These are phyloP conservation scores for Spathaspora sp. DNA, from an alignment of 1,139 yeast genomes.

Conservation along the genomic window DNA sequence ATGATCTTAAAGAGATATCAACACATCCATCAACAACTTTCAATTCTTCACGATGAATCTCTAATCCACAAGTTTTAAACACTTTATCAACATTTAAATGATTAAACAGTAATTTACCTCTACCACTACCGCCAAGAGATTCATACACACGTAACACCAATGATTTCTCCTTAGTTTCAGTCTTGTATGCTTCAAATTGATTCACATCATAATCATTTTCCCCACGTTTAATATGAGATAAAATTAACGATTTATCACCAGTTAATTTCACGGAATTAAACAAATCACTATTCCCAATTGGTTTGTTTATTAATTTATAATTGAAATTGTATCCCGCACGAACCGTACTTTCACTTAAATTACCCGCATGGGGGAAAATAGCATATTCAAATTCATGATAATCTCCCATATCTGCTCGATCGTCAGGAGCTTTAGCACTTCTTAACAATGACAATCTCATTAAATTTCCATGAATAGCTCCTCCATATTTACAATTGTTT, in stretches of 20 bases:
- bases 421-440: constrained; percentile 90
- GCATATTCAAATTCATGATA: constrained; percentile 79
- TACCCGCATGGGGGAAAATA: constrained; percentile 75
- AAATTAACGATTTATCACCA: constrained; percentile 54
- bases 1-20: constrained; percentile 60
- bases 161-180: constrained; percentile 43
- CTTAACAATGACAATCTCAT: constrained; percentile 82
- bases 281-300: constrained; percentile 16
- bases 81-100: constrained; percentile 46
- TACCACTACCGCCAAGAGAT: constrained; percentile 74
- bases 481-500: constrained; percentile 89
- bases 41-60: constrained; percentile 49
- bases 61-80: constrained; percentile 66
- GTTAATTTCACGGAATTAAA: constrained; percentile 24
- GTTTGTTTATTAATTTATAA: constrained; percentile 39
- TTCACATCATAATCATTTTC: constrained; percentile 72
- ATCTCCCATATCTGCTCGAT: constrained; percentile 87
- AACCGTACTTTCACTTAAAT: constrained; percentile 62
- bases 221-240: constrained; percentile 81
- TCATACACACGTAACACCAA: constrained; percentile 79
- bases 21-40: constrained; percentile 27
- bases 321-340: constrained; percentile 80
- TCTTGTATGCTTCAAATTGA: constrained; percentile 36
- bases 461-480: constrained; percentile 83
- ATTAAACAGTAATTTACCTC: constrained; percentile 49